Base-by-base conservation (phyloP, 176 grass and related monocot genomes). In the Carex littledalei region DNA sequence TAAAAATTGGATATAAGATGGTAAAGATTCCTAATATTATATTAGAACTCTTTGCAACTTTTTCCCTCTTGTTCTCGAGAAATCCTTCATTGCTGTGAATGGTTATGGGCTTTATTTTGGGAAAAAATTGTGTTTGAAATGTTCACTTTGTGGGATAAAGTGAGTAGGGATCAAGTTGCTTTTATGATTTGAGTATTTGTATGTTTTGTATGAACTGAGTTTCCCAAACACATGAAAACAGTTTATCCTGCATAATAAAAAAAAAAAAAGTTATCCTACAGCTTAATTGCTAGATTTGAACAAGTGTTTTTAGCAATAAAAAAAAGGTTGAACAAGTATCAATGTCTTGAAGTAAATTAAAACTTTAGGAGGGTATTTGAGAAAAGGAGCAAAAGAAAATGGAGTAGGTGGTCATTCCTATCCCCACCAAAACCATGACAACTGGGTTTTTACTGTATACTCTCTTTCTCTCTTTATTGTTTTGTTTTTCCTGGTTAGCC, bases 361-460 rank as follows among this genome's bases (percentile, higher is more conserved):
- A 17, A 83, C 0, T 54, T 83, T 16, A 49, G 11, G 34, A 47
- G 80, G 60, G 39, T 50, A 83, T 67, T 65, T 63, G 7, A 31
- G 39, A 83, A 83, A 67, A 21, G 12, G 22, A 3, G 0, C 12
- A 8, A 53, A 47, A 63, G n/a, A 83, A 56, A 59, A 66, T 86
- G 85, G 15, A 31, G 85, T 68, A 68, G 76, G 85, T 86, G 58
- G 21, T 81, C 43, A 81, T 86, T 62, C 76, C 85, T 68, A 86
- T 60, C 85, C 70, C 35, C 58, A 80, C 84, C 81, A 66, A 83
- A 66, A 83, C 43, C 81, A 83, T 83, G 81, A 83, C 60, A 83
- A 83, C 15, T 60, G 79, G 26, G 47, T 29, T 43, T 84, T 63
- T 63, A 9, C 15, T 57, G 26, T 26, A n/a, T 31, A 16, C 78